phyloP scores from a whole-genome alignment of 2,329 filamentous ascomycete species.

The Exophiala lecanii-corni region DNA sequence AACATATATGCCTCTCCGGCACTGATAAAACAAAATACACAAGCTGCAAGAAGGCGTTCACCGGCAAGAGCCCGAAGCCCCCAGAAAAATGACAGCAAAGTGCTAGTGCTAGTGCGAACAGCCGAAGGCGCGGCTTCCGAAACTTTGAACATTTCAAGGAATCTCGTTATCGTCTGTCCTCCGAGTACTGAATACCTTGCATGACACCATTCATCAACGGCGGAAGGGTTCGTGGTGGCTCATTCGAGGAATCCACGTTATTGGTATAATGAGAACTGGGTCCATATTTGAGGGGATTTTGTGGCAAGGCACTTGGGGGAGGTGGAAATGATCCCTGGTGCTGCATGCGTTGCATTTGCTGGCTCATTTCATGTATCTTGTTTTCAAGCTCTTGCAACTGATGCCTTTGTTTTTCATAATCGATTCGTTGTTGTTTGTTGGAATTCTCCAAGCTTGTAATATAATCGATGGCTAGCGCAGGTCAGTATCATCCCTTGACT shows the following conservation, averaged over 20 bases:
- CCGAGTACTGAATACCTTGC: conserved; percentile 50
- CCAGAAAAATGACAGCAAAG: no score
- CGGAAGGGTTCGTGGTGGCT: conserved; percentile 44
- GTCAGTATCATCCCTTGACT: conserved; percentile 2
- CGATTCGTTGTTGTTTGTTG: conserved; percentile 33
- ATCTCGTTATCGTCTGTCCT: conserved; percentile 38
- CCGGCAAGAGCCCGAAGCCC: no score
- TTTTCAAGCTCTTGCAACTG: conserved; percentile 26
- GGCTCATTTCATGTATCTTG: conserved; percentile 35
- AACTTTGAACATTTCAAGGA: background rate
- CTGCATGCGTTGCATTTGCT: conserved; percentile 26
- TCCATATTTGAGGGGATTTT: conserved; percentile 21
- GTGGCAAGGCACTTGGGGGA: conserved; percentile 23
- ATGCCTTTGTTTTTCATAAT: conserved; percentile 34
- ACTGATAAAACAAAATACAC: no score
- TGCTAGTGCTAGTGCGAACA: background rate
- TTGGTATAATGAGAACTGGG: conserved; percentile 20
- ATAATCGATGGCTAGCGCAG: conserved; percentile 43
- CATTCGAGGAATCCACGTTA: conserved; percentile 25
- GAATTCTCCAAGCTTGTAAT: conserved; percentile 42
- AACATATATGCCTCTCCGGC: no score
- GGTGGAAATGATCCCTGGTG: conserved; percentile 26
- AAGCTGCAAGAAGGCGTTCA: no score
- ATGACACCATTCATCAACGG: conserved; percentile 45
- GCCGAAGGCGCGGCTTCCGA: background rate